Conservation (phyloP, 345 rosid species). For the Raphanus raphanistrum region DNA sequence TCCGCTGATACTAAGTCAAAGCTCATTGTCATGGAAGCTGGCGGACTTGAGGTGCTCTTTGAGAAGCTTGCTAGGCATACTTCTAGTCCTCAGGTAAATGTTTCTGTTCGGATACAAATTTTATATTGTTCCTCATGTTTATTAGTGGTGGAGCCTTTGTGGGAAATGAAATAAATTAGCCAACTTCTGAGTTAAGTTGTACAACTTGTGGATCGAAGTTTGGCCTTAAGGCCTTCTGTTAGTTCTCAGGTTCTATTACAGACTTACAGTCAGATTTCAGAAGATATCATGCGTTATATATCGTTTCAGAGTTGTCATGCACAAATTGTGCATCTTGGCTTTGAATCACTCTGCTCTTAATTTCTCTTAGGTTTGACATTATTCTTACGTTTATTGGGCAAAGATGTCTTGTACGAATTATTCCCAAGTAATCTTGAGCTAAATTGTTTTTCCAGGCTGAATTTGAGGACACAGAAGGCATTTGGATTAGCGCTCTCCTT, state of each 20-base stretch:
- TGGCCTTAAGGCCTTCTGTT: conserved; percentile 1
- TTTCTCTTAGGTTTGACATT: conserved; percentile 20
- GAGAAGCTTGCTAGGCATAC: conserved; percentile 68
- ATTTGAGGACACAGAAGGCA: conserved; percentile 64
- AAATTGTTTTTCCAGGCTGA: conserved; percentile 52
- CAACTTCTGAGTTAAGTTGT: conserved; percentile 11
- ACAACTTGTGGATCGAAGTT: neutral
- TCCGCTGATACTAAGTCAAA: conserved; percentile 51
- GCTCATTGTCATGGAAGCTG: conserved; percentile 66
- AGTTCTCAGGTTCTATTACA: conserved; percentile 17
- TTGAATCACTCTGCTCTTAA: conserved; percentile 6
- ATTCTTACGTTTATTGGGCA: conserved; percentile 18
- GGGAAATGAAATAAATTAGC: conserved; percentile 6
- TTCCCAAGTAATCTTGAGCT: conserved; percentile 7
- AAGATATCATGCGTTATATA: conserved; percentile 9
- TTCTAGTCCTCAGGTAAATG: conserved; percentile 37
- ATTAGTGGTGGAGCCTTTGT: conserved; percentile 6
- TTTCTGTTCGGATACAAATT: neutral
- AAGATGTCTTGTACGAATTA: conserved; percentile 9
- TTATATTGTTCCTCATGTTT: neutral
- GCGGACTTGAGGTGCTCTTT: conserved; percentile 70
- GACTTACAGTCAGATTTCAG: conserved; percentile 1
- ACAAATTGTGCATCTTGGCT: conserved; percentile 15
- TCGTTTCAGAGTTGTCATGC: conserved; percentile 24
- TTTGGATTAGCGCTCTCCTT: conserved; percentile 77